Evolutionary conservation across 139 green algal species (phyloP).

Genomic region (Chlorella vulgaris): DNA sequence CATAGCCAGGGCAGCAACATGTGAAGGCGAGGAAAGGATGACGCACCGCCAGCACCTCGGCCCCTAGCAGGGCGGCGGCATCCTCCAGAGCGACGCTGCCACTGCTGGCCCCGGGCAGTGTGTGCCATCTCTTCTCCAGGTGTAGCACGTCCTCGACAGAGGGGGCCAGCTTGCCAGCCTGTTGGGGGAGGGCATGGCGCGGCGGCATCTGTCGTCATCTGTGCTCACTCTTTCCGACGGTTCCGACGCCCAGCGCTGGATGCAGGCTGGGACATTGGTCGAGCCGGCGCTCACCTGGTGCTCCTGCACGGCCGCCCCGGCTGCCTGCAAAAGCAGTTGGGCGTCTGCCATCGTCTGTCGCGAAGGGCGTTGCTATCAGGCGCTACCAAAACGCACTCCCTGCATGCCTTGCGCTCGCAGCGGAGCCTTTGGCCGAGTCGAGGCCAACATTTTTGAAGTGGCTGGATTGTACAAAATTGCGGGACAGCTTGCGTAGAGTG

Average conservation of each 20-base stretch:
- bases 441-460: too few species aligned
- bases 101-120: not conserved
- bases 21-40: too few species aligned
- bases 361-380: not conserved
- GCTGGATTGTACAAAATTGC: too few species aligned
- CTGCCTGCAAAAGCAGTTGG: slow-evolving; percentile 3
- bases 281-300: slow-evolving; percentile 9
- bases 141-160: slow-evolving; percentile 21
- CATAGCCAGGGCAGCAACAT: too few species aligned
- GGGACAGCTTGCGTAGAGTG: too few species aligned
- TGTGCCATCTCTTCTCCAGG: slow-evolving; percentile 28
- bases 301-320: not conserved
- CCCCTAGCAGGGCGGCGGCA: not conserved
- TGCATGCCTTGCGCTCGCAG: not conserved
- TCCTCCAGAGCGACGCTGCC: slow-evolving; percentile 10
- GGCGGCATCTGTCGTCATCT: not conserved
- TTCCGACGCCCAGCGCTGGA: not conserved
- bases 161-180: not conserved
- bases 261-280: too few species aligned
- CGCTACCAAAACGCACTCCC: too few species aligned
- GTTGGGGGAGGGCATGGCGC: not conserved
- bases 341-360: not conserved
- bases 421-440: too few species aligned
- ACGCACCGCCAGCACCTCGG: slow-evolving; percentile 27
- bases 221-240: not conserved